Evolutionary conservation across 1,284 basidiomycete species (phyloP), one percentile per base, ranked within the genome.

Genomic region (Pseudozyma hubeiensis): DNA sequence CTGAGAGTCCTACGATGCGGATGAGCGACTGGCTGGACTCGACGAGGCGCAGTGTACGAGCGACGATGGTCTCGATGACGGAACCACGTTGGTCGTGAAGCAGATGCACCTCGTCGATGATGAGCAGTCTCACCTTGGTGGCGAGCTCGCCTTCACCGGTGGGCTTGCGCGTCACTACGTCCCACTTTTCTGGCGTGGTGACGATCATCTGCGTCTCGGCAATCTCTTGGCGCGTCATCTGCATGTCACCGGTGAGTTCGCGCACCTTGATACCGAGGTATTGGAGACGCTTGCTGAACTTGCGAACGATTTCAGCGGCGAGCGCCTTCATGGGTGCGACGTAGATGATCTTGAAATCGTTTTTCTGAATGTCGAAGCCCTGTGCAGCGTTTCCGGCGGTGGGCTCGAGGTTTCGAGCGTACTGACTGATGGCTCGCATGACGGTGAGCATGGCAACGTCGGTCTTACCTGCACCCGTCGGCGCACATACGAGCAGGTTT

Each of bases 101-200:
- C 31, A 99, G 87, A 86, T 99, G 97, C 0, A 99, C 93, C 85
- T 99, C 97, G 79, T 99, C 97, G 70, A 99, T 97, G 81, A 99
- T 98, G 41, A 99, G 88, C 16, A 99, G 88, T 81, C 94, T 94
- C 72, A 99, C 89, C 87, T 90, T 92, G 47, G 77, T 64, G 11
- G 93, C 93, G 29, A 99, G 87, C 84, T 98, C 95, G 13, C 95
- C 95, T 85, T 98, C 95, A 7, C 96, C 95, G 0, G 93, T 94
- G 0, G 96, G 94, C 84, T 97, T 99, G 65, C 97, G 88, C 7
- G 97, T 99, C 0, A 99, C 97, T 0, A 99, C 97, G 78, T 99
- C 97, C 97, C 97, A 99, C 85, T 99, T 99, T 84, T 99, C 97
- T 0, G 97, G 97, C 0, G 97, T 99, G 0, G 97, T 99, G 11